Conservation (phyloP, 179 eudicot genomes). For the Silene vulgaris region DNA sequence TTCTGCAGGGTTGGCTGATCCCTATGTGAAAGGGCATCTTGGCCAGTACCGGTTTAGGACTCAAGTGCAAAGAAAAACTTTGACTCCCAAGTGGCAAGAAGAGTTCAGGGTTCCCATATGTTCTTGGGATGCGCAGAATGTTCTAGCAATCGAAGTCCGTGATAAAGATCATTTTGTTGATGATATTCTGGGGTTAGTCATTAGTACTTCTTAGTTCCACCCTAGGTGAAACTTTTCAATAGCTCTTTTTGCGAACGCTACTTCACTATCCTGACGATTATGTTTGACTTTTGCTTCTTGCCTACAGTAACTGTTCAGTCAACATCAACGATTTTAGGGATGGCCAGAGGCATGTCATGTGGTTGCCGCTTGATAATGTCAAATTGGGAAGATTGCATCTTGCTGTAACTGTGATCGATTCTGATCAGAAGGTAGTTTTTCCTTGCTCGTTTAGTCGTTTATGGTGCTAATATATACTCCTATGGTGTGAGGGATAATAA, state of each 20-base stretch:
- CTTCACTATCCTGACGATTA: background rate
- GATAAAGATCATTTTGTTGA: conserved; percentile 36
- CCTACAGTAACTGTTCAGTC: conserved; percentile 63
- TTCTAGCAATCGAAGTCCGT: conserved; percentile 29
- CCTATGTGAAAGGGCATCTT: conserved; percentile 36
- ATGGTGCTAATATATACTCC: background rate
- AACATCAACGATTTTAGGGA: conserved; percentile 55
- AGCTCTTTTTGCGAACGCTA: background rate
- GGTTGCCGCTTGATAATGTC: conserved; percentile 71
- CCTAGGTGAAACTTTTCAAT: background rate
- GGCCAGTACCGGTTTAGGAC: conserved; percentile 34
- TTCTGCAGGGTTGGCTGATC: conserved; percentile 79
- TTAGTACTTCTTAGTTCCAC: background rate
- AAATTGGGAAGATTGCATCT: conserved; percentile 82
- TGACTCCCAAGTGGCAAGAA: conserved; percentile 38
- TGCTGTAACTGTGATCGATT: conserved; percentile 66
- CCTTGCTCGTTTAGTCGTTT: background rate
- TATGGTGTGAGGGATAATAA: too few relatives aligned
- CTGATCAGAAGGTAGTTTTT: conserved; percentile 45
- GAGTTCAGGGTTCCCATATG: conserved; percentile 34
- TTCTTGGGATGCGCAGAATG: conserved; percentile 33
- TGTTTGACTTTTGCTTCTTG: conserved; percentile 12
- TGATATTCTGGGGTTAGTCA: conserved; percentile 33
- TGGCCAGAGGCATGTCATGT: conserved; percentile 86
- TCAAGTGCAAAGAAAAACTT: conserved; percentile 33